A percentile compares a stretch with the other conserved stretches of the same genome.
Evolutionary conservation across 805 yeast genomes (phyloP).

Genomic region (Pichia manshurica): DNA sequence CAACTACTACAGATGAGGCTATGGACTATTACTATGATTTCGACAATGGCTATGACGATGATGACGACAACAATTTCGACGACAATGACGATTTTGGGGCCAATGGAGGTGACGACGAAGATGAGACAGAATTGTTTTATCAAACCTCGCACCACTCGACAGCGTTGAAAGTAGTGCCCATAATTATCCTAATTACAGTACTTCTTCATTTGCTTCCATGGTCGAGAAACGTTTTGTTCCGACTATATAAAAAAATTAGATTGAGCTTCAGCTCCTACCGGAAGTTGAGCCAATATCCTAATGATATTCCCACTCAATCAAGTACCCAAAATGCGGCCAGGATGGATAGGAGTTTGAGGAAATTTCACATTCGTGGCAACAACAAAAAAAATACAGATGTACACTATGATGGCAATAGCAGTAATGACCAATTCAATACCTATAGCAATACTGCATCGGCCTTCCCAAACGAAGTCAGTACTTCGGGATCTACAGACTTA

Average conservation of each 20-base stretch:
- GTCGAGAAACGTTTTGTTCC: neutral
- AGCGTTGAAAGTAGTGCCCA: neutral
- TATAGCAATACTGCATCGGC: too few species aligned
- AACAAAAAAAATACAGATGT: neutral
- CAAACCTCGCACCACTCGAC: neutral
- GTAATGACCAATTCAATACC: too few species aligned
- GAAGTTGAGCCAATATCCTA: neutral
- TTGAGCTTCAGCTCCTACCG: neutral
- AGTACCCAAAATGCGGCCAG: neutral
- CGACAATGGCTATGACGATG: constrained; percentile 1
- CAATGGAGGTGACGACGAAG: constrained; percentile 6
- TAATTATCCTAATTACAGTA: neutral
- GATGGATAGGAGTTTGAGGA: constrained; percentile 4
- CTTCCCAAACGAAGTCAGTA: too few species aligned
- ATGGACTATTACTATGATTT: constrained; percentile 4
- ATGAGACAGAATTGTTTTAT: constrained; percentile 1
- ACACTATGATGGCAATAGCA: neutral
- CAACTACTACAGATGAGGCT: neutral
- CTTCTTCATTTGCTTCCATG: neutral
- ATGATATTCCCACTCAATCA: neutral
- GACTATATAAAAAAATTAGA: neutral
- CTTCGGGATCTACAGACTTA: too few species aligned
- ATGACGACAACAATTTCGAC: neutral
- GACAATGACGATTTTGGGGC: constrained; percentile 2
- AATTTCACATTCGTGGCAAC: constrained; percentile 1